Conservation (phyloP, 345 rosid genomes). For the Sonneratia alba region DNA sequence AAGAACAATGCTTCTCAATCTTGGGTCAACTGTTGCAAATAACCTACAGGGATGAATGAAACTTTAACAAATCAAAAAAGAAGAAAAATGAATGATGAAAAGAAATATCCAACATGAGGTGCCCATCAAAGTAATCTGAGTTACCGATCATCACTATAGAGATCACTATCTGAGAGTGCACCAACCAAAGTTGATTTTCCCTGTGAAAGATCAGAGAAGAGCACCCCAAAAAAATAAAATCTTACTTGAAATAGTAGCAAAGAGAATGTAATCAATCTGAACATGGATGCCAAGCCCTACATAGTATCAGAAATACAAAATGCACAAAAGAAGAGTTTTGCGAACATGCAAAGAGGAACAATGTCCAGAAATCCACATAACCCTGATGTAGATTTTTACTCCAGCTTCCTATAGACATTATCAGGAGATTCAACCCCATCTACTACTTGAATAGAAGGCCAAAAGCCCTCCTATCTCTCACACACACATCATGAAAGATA, state of each 20-base stretch:
- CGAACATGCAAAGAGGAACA: neutral
- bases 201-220: conserved; percentile 24
- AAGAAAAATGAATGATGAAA: conserved; percentile 2
- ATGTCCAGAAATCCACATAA: neutral
- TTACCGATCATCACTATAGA: conserved; percentile 81
- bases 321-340: neutral
- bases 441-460: neutral
- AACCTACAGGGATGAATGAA: conserved; percentile 31
- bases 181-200: conserved; percentile 85
- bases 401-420: neutral
- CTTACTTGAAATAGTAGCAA: neutral
- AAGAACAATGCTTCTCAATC: conserved; percentile 55
- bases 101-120: conserved; percentile 2
- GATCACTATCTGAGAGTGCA: conserved; percentile 57
- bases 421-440: neutral
- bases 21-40: conserved; percentile 81
- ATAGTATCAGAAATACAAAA: neutral
- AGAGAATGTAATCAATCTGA: neutral
- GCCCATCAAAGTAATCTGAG: neutral
- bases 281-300: neutral
- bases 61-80: neutral
- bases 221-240: neutral
- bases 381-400: neutral
- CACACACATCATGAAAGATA: neutral
- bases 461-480: neutral